A percentile compares a stretch with the other conserved stretches of the same genome.
phyloP scores from a whole-genome alignment of 2,329 filamentous ascomycete species.

The Alternaria sp. region DNA sequence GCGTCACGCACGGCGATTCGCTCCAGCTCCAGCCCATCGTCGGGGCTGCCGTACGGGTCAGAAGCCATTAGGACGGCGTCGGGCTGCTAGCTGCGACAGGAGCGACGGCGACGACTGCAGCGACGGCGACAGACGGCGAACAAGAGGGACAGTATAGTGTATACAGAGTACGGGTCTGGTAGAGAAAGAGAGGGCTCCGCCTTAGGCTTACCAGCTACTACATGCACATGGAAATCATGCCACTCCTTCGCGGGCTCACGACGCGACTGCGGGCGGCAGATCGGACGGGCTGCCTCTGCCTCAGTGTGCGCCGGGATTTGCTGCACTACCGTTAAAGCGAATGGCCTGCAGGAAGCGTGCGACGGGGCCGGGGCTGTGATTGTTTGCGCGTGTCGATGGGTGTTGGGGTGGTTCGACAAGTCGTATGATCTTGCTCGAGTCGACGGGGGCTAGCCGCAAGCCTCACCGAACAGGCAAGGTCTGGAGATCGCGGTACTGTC shows the following conservation, averaged over 20 bases:
- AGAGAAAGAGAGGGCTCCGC: slow-evolving; percentile 8
- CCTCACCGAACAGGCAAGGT: neutral
- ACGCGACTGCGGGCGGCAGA: slow-evolving; percentile 6
- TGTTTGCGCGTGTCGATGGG: slow-evolving; percentile 9
- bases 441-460: slow-evolving; percentile 4
- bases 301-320: slow-evolving; percentile 3
- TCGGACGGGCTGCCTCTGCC: slow-evolving; percentile 2
- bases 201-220: slow-evolving; percentile 27
- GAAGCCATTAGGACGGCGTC: slow-evolving; percentile 26
- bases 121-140: neutral
- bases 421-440: slow-evolving; percentile 14
- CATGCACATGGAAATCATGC: slow-evolving; percentile 17
- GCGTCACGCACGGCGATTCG: slow-evolving; percentile 47
- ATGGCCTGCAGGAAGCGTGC: slow-evolving; percentile 7
- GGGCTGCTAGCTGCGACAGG: slow-evolving; percentile 1
- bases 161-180: neutral
- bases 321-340: slow-evolving; percentile 1
- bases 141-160: slow-evolving; percentile 2
- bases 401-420: slow-evolving; percentile 11
- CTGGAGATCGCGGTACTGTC: neutral
- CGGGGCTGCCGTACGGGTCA: slow-evolving; percentile 35
- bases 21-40: slow-evolving; percentile 47
- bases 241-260: slow-evolving; percentile 9
- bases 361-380: slow-evolving; percentile 7
- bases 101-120: neutral